Conservation (phyloP, 2,329 filamentous ascomycete genomes). For the Alternaria metachromatica region DNA sequence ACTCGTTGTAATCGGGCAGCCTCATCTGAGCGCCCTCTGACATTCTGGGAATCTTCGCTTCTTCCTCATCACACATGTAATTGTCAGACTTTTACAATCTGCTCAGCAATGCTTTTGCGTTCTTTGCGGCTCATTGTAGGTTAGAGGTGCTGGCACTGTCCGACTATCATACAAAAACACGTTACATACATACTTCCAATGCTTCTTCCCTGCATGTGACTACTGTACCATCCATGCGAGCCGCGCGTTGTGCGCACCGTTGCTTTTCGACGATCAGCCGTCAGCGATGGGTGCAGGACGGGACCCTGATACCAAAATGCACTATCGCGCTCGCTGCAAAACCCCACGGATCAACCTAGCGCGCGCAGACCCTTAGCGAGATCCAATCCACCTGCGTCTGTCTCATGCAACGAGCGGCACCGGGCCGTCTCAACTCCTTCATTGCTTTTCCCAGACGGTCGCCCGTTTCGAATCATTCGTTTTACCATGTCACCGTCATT, state of each 20-base stretch:
- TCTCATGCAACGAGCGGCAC: conserved; percentile 6
- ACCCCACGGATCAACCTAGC: conserved; percentile 12
- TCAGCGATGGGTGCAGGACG: neutral
- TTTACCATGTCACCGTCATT: conserved; percentile 22
- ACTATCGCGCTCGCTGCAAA: conserved; percentile 2
- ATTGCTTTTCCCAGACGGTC: conserved; percentile 5
- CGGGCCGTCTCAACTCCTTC: conserved; percentile 9
- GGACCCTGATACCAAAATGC: conserved; percentile 7
- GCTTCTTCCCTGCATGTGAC: conserved; percentile 4
- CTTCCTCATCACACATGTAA: conserved; percentile 29
- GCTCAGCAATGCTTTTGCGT: conserved; percentile 28
- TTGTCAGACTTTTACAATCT: conserved; percentile 25
- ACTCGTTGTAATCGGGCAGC: conserved; percentile 48
- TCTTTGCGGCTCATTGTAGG: conserved; percentile 26
- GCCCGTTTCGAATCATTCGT: neutral
- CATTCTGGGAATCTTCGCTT: conserved; percentile 46
- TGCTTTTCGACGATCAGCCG: conserved; percentile 2
- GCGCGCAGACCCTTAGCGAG: conserved; percentile 20
- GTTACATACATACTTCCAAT: conserved; percentile 8
- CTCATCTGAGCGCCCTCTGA: conserved; percentile 15
- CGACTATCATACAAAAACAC: conserved; percentile 29
- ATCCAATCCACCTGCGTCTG: conserved; percentile 4
- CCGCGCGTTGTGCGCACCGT: neutral
- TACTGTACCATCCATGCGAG: neutral
- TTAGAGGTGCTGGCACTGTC: conserved; percentile 44